Evolutionary conservation across 441 rosid species (phyloP), one percentile per base, ranked within the genome.

Genomic region (Mallotus japonicus): DNA sequence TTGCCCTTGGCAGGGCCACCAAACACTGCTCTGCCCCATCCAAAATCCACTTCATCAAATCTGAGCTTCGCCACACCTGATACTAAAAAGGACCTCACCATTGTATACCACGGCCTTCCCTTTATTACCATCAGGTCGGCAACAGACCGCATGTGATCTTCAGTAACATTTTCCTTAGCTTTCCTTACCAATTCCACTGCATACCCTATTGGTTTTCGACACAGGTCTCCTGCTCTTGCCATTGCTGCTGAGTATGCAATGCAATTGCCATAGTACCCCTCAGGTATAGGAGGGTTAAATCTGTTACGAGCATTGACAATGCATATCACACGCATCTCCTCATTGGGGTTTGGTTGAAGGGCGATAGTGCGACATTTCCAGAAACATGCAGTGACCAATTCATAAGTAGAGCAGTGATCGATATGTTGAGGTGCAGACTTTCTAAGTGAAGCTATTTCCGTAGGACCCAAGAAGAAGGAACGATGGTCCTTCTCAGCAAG

Each of bases 331-430:
- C 90, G 85, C 78, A 81, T 79, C 63, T 82, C 84, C 4, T 83
- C 84, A 6, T 78, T 15, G 0, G 87, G 87, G 56, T 78, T 77
- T 1, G 79, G 83, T 8, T 59, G 78, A 57, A 87, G 62, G 0
- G 92, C 90, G 2, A 68, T 28, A 1, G 92, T 86, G 11, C 89
- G 86, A 62, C 83, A 80, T 2, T 77, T 85, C 89, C 91, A 89
- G 17, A 86, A 40, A 62, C 78, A 87, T 20, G 91, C 86, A 0
- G 88, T 75, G 11, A 85, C n/a, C 0, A 79, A 37, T 62, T 87
- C 93, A 20, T 81, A 80, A 0, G 65, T 64, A 24, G 91, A 72
- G 22, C 74, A 77, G 15, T 34, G 50, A 7, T 28, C 61, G 47
- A 83, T 84, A 67, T 75, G 69, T 0, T 22, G 14, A 0, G 87